A percentile compares a stretch with the other conserved stretches of the same genome.
These are phyloP conservation scores for rapeseed (Brassica napus) DNA, from an alignment of 345 rosid genomes.

Conservation along the genomic window Da-Ae NC_063437.1:8660001-8660500, in stretches of 20 bases:
- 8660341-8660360: no score
- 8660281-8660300: neutral
- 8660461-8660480: neutral
- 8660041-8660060: neutral
- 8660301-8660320: neutral
- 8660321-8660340: neutral
- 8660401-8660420: neutral
- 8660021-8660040: neutral
- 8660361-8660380: no score
- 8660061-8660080: neutral
- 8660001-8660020: neutral
- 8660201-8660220: neutral
- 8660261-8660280: neutral
- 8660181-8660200: conserved; percentile 5
- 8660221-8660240: neutral
- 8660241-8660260: neutral
- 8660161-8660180: neutral
- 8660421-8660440: neutral
- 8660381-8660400: neutral
- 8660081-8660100: neutral
- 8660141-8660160: neutral
- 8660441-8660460: conserved; percentile 4
- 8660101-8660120: neutral
- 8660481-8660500: conserved; percentile 19
- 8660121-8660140: neutral